phyloP scores from a whole-genome alignment of 805 yeast genomes.

The Zygoascus ofunaensis region DNA sequence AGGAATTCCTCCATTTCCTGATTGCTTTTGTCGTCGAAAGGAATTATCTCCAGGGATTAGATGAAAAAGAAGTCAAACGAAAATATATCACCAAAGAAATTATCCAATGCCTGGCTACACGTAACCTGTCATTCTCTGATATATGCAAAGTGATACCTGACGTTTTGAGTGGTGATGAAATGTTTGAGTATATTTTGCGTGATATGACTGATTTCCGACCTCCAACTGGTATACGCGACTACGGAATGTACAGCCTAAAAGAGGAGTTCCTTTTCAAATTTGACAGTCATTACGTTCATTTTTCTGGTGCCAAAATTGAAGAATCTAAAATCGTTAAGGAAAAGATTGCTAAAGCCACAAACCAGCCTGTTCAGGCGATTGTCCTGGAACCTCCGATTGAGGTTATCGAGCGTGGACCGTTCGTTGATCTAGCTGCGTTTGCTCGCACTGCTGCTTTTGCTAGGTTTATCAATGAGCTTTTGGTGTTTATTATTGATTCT shows the following conservation, averaged over 20 bases:
- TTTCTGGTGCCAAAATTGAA: slow-evolving; percentile 67
- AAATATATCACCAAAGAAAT: slow-evolving; percentile 56
- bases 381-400: slow-evolving; percentile 47
- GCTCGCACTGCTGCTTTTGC: slow-evolving; percentile 23
- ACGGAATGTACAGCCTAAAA: slow-evolving; percentile 62
- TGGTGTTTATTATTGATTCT: slow-evolving; percentile 7
- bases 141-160: slow-evolving; percentile 66
- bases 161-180: slow-evolving; percentile 58
- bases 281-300: slow-evolving; percentile 79
- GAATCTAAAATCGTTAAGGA: slow-evolving; percentile 67
- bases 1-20: slow-evolving; percentile 64
- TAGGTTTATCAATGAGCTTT: slow-evolving; percentile 14
- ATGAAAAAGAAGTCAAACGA: slow-evolving; percentile 40
- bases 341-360: slow-evolving; percentile 31
- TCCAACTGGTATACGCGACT: slow-evolving; percentile 49
- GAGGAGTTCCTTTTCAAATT: slow-evolving; percentile 42
- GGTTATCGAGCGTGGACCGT: slow-evolving; percentile 25
- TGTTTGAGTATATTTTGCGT: slow-evolving; percentile 54
- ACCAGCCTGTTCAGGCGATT: slow-evolving; percentile 37
- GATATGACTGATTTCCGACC: slow-evolving; percentile 53
- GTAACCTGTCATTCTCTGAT: slow-evolving; percentile 61
- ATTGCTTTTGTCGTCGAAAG: slow-evolving; percentile 64
- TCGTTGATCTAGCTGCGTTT: slow-evolving; percentile 22
- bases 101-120: slow-evolving; percentile 75
- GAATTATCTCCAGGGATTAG: slow-evolving; percentile 42